These are phyloP conservation scores for Chlamydomonas incerta DNA, from an alignment of 139 green algal genomes.

Conservation along the genomic window DNA sequence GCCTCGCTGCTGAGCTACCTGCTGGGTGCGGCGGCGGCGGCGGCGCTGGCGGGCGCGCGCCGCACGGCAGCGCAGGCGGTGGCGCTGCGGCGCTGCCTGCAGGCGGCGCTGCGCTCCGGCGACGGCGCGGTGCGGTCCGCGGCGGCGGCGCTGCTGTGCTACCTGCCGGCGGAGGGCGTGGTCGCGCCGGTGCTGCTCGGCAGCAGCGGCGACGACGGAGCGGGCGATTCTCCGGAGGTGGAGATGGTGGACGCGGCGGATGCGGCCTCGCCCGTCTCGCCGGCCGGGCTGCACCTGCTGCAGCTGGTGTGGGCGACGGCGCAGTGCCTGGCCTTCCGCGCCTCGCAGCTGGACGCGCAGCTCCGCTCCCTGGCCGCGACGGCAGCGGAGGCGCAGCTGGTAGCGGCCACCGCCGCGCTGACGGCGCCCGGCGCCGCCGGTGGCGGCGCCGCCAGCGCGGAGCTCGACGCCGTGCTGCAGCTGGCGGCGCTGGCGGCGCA, in stretches of 20 bases:
- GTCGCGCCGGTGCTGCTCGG: constrained; percentile 1
- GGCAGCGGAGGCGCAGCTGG: not conserved
- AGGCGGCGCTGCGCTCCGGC: constrained; percentile 1
- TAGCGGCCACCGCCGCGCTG: not conserved
- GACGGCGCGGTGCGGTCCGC: not conserved
- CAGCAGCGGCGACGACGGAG: constrained; percentile 3
- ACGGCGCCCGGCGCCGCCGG: not conserved
- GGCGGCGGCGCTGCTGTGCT: not conserved
- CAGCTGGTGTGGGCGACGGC: constrained; percentile 54
- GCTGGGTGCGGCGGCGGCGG: constrained; percentile 5
- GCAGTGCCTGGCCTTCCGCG: constrained; percentile 55
- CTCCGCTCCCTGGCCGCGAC: not conserved
- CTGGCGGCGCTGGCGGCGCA: constrained; percentile 42
- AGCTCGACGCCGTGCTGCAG: not conserved
- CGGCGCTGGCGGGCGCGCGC: not conserved
- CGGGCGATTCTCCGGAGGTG: not conserved
- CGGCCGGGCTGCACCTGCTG: constrained; percentile 4
- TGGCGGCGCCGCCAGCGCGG: not conserved
- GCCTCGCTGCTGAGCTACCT: constrained; percentile 51
- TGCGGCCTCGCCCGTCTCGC: no score
- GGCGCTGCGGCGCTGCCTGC: not conserved
- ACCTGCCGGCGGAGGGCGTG: not conserved
- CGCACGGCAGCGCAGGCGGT: no score
- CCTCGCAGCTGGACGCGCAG: not conserved
- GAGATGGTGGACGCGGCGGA: no score